Conservation (phyloP, 2,329 filamentous ascomycete species). For the Fusarium newnesense region DNA sequence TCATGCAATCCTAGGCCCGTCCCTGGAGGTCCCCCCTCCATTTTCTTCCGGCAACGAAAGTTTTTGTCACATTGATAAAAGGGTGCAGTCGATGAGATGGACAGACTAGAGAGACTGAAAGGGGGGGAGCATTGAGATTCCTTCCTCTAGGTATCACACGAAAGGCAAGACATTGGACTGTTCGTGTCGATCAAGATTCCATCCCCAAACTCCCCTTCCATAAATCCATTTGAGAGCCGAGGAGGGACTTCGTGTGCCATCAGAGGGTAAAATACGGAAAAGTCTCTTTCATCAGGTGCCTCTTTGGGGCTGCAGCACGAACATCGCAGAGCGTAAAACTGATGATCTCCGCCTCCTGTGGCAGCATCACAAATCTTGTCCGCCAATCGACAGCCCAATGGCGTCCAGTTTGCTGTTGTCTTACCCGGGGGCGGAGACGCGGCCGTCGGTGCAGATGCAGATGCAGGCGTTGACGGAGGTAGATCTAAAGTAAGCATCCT, state of each 20-base stretch:
- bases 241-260: background rate
- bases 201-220: constrained; percentile 9
- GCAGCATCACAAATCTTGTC: constrained; percentile 24
- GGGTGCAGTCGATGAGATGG: background rate
- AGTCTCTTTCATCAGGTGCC: constrained; percentile 29
- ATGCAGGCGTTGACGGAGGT: constrained; percentile 4
- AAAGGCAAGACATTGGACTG: constrained; percentile 11
- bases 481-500: constrained; percentile 17
- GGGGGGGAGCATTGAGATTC: constrained; percentile 11
- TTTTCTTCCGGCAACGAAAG: background rate
- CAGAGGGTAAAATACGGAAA: constrained; percentile 7
- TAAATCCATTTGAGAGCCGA: background rate
- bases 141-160: constrained; percentile 18
- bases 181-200: constrained; percentile 28
- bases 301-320: constrained; percentile 27
- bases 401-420: constrained; percentile 24
- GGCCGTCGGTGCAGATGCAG: background rate
- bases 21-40: background rate
- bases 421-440: constrained; percentile 16
- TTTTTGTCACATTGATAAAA: constrained; percentile 10
- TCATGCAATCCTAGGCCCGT: background rate
- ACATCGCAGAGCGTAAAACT: constrained; percentile 30
- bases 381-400: constrained; percentile 29
- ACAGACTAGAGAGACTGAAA: background rate
- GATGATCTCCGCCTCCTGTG: constrained; percentile 37